Base-by-base conservation (phyloP, 805 yeast species). In the Yamadazyma sp. region DNA sequence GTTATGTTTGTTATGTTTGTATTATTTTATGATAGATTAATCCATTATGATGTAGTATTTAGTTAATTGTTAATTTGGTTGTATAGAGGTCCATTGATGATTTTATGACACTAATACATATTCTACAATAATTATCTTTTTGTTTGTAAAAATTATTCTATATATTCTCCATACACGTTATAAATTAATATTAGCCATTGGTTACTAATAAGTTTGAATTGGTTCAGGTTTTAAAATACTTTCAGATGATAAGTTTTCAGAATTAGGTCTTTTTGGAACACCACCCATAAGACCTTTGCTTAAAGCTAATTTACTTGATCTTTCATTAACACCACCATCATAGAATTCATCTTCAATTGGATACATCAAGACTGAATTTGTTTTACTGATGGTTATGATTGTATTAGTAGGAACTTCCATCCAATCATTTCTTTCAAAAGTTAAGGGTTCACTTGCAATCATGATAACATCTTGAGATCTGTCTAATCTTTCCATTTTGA, bases 351-450 rank as follows among this genome's bases (percentile, higher is more conserved):
- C 98, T 30, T 73, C 65, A 27, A 93, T 85, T 2, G 98, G 98
- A 55, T 89, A 95, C 63, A 93, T 64, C 31, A 93, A 65, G 3
- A 93, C 93, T 1, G 95, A 86, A 56, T 89, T 95, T 37, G 58
- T 59, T 37, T 78, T 80, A 44, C 78, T 80, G 40, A 93, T 79
- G 0, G 96, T 85, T 11, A 93, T 58, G 1, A 82, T 66, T 3
- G 97, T 84, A 56, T 93, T 93, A 1, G 98, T 84, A 2, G 98
- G 98, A 1, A 93, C 94, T 3, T 96, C 82, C 33, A 91, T 85
- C 98, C 98, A 93, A 60, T 93, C 98, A 25, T 89, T 91, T 37
- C 98, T 68, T 62, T 93, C 98, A 58, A 93, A 93, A 0, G 98
- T 93, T 38, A 93, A 69, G 0, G 98, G 98, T 55, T 93, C 98